These are phyloP conservation scores for Cercospora sojina DNA, from an alignment of 2,329 filamentous ascomycete genomes.

Conservation along the genomic window DNA sequence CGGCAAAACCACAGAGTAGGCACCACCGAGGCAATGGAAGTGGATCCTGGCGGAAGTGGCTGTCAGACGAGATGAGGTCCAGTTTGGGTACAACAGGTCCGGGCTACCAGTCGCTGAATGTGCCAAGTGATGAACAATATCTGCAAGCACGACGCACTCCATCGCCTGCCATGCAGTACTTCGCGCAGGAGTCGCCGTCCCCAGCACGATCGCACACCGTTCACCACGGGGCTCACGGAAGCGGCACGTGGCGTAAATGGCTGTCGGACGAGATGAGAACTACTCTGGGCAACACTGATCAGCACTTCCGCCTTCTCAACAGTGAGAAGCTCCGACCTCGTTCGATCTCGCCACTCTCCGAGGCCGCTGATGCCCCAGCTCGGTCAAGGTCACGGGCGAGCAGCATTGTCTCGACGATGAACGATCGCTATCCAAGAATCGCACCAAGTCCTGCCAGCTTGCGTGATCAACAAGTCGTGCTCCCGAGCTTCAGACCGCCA, in stretches of 20 bases:
- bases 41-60: slow-evolving; percentile 49
- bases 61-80: slow-evolving; percentile 46
- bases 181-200: slow-evolving; percentile 17
- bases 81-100: slow-evolving; percentile 17
- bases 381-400: slow-evolving; percentile 15
- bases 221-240: neutral
- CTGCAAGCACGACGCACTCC: slow-evolving; percentile 9
- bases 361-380: slow-evolving; percentile 12
- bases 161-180: slow-evolving; percentile 10
- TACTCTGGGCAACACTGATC: slow-evolving; percentile 15
- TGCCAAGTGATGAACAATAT: slow-evolving; percentile 9
- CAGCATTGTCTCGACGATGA: slow-evolving; percentile 39
- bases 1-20: slow-evolving; percentile 22
- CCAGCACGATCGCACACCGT: slow-evolving; percentile 24
- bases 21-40: slow-evolving; percentile 36
- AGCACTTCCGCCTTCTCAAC: slow-evolving; percentile 14
- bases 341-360: slow-evolving; percentile 22
- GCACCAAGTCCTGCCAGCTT: slow-evolving; percentile 33
- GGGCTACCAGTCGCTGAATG: slow-evolving; percentile 6
- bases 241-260: slow-evolving; percentile 16
- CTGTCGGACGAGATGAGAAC: slow-evolving; percentile 18
- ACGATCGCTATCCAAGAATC: slow-evolving; percentile 47
- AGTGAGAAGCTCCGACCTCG: slow-evolving; percentile 14
- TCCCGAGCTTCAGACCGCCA: slow-evolving; percentile 1
- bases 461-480: neutral